phyloP scores from a whole-genome alignment of 352 stramenopile genomes.

The Phytophthora parvispora region DNA sequence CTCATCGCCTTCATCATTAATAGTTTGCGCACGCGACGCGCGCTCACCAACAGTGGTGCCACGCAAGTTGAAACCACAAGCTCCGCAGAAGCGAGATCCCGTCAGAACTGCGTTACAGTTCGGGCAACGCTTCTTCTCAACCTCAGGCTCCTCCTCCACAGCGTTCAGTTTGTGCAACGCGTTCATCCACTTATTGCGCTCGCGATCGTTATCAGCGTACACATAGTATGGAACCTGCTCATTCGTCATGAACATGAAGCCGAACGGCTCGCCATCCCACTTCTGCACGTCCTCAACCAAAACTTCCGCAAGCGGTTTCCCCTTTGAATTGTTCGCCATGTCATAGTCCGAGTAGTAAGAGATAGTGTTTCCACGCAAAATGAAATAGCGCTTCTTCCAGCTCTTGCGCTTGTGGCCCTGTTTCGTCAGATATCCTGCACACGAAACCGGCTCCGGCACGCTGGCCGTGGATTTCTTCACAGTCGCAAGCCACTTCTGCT shows the following conservation, averaged over 20 bases:
- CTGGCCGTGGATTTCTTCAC: conserved; percentile 77
- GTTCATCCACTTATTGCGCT: conserved; percentile 92
- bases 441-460: conserved; percentile 80
- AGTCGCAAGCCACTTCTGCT: conserved; percentile 88
- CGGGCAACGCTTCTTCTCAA: conserved; percentile 87
- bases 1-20: conserved; percentile 34
- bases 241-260: conserved; percentile 93
- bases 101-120: conserved; percentile 90
- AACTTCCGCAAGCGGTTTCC: conserved; percentile 85
- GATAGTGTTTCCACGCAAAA: conserved; percentile 79
- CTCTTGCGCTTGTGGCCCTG: conserved; percentile 93
- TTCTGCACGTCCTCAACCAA: conserved; percentile 86
- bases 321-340: conserved; percentile 83
- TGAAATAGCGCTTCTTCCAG: conserved; percentile 94
- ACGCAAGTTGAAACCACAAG: conserved; percentile 89
- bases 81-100: conserved; percentile 89
- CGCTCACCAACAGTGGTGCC: conserved; percentile 78
- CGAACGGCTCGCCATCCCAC: conserved; percentile 89
- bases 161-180: conserved; percentile 83
- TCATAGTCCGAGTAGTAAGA: conserved; percentile 91
- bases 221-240: conserved; percentile 93
- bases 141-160: conserved; percentile 73
- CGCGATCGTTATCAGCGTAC: conserved; percentile 89
- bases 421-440: conserved; percentile 90
- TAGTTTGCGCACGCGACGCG: conserved; percentile 30